Conservation (phyloP, 169 alveolate genomes). For the Eimeria falciformis region DNA sequence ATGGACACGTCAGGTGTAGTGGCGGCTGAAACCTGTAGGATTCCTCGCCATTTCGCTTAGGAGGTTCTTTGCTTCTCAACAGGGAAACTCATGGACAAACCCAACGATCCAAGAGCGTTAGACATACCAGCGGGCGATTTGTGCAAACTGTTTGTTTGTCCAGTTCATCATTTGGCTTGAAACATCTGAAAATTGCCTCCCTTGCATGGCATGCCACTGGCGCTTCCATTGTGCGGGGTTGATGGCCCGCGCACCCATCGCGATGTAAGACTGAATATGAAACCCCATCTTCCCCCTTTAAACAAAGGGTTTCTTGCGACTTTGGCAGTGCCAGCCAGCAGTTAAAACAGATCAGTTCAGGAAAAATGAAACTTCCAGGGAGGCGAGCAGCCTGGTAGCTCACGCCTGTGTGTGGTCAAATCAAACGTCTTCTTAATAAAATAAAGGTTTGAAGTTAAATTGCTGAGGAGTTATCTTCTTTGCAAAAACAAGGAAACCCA, state of each 20-base stretch:
- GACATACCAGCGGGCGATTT: slow-evolving; percentile 47
- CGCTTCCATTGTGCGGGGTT: slow-evolving; percentile 63
- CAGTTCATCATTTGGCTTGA: background rate
- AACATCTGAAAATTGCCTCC: slow-evolving; percentile 7
- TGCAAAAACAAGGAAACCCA: too few relatives aligned
- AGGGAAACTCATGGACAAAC: background rate
- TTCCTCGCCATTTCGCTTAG: background rate
- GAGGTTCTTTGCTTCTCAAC: background rate
- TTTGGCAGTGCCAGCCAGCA: too few relatives aligned
- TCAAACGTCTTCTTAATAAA: too few relatives aligned
- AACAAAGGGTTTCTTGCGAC: background rate
- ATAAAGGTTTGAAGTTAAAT: too few relatives aligned
- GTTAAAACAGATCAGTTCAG: too few relatives aligned
- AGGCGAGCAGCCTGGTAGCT: too few relatives aligned
- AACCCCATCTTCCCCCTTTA: slow-evolving; percentile 30
- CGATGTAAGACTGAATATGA: slow-evolving; percentile 54
- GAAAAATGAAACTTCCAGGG: too few relatives aligned
- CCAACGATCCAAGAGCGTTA: background rate
- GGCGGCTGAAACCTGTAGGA: background rate
- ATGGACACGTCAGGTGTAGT: background rate
- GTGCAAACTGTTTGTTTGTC: slow-evolving; percentile 70
- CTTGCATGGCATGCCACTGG: slow-evolving; percentile 31
- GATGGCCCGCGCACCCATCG: slow-evolving; percentile 68
- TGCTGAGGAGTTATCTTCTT: too few relatives aligned
- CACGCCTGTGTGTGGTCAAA: too few relatives aligned